Conservation (phyloP, 768 basidiomycete genomes). For the Megacollybia marginata region DNA sequence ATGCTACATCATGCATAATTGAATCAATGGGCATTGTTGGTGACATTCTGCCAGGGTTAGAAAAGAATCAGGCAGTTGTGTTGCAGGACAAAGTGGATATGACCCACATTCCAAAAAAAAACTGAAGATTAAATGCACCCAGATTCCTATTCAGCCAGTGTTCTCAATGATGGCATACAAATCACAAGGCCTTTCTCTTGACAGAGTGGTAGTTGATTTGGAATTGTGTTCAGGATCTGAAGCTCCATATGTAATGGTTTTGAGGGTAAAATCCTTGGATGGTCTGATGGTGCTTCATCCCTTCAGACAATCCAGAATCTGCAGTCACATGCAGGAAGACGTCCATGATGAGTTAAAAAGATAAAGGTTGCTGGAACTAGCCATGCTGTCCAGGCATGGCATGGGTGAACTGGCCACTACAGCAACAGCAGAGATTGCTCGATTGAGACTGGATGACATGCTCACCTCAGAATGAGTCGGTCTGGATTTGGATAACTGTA, state of each 20-base stretch:
- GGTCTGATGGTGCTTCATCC: constrained; percentile 23
- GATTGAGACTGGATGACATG: too few relatives aligned
- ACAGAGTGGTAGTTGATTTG: constrained; percentile 24
- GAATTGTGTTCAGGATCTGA: constrained; percentile 21
- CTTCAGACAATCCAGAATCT: constrained; percentile 8
- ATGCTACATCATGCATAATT: constrained; percentile 17
- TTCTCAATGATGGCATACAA: constrained; percentile 34
- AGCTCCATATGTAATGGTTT: constrained; percentile 35
- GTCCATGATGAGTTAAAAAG: not conserved
- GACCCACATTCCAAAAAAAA: constrained; percentile 8
- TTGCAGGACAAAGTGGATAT: constrained; percentile 16
- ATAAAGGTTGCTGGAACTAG: too few relatives aligned
- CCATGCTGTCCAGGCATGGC: too few relatives aligned
- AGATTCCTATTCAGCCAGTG: constrained; percentile 27
- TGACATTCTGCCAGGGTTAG: constrained; percentile 10
- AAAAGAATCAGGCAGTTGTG: constrained; percentile 9
- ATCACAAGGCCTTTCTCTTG: constrained; percentile 29
- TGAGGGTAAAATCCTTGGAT: constrained; percentile 17
- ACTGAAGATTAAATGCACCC: constrained; percentile 17
- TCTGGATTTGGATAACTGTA: too few relatives aligned
- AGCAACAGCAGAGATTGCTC: too few relatives aligned
- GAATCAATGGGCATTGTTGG: constrained; percentile 4
- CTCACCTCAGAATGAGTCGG: too few relatives aligned
- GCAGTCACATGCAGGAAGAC: not conserved
- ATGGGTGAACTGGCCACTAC: too few relatives aligned